Evolutionary conservation across 208 protist genomes (phyloP), one percentile per base, ranked within the genome.

Genomic region (Crithidia sp.): DNA sequence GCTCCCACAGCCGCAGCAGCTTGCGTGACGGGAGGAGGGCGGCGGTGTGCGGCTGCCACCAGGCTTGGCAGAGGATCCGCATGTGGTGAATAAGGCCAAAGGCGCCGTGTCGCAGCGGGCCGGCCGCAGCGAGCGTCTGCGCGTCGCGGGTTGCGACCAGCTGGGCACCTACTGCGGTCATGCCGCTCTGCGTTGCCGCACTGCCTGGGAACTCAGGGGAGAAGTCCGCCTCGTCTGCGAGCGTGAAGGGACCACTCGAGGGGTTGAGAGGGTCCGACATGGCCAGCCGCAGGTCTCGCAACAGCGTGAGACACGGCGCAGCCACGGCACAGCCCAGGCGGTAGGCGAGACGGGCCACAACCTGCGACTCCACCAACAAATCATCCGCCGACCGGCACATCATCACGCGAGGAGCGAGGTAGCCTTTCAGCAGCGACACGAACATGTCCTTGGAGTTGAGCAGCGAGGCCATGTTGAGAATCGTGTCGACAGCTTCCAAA

Each of bases 391-490:
- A 56, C 49, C 64, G 73, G 64, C 80, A 63, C 49, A 54, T 67
- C 67, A 95, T 78, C 36, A 92, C 72, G 36, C 77, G 74, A 4
- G 82, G 81, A 8, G 84, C 88, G 10, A 93, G 60, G 39, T 88
- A 76, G 37, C 82, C 84, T 47, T 82, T 83, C 39, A 90, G 86
- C 45, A 77, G 82, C 17, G 76, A 52, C 6, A 92, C 78, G 70
- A 95, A 91, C 54, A 84, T 63, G 67, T 93, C 88, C 45, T 79
- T 79, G 7, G 78, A 82, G 56, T 79, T 82, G 2, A 93, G 83
- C 19, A 95, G 73, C 2, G 88, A 85, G 44, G 78, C 81, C 52
- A 95, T 83, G 37, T 89, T 86, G n/a, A 95, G 71, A 17, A 95
- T 78, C 7, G 82, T 90, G 65, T 93, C 83, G 49, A 95, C 47